Evolutionary conservation across 2,329 filamentous ascomycete species (phyloP), one percentile per base, ranked within the genome.

Genomic region (Septoria petroselini): DNA sequence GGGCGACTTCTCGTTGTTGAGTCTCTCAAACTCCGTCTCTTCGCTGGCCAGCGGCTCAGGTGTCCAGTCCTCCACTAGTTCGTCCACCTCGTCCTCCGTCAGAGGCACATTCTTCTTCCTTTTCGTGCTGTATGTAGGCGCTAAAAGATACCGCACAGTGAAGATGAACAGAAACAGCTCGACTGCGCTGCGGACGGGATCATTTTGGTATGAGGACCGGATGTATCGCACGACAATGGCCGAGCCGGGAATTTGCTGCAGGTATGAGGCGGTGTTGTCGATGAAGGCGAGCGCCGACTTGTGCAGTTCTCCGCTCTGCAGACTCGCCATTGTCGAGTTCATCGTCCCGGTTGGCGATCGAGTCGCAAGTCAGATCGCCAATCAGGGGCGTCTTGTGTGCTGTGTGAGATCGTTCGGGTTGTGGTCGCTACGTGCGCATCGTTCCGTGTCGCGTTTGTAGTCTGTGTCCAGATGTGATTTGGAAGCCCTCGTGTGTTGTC

Each of bases 181-280:
- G 60, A 98, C 88, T 31, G 88, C 89, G 44, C 89, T 95, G 46
- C 94, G 86, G 49, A 97, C 83, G 7, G 93, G 93, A 64, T 98
- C 93, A 68, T 98, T 86, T 74, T 98, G 93, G 75, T 98, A 97
- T 68, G 90, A 95, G 50, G 90, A 95, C 70, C 88, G 88, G 67
- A 98, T 90, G 72, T 98, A 98, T 56, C 93, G 88, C 61, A 95
- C 81, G 64, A 97, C 78, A 62, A 98, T 95, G 34, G 91, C 88
- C 23, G 91, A 97, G 44, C 93, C 93, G 23, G 93, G 94, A 31
- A 98, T 80, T 65, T 86, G 88, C 65, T 96, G 91, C 68, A 98
- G 94, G 50, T 59, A 63, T 27, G 81, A 74, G 45, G 78, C 73
- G 45, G 79, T 73, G 57, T 77, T 74, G 61, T 77, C 73, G 53